phyloP scores from a whole-genome alignment of 306 rosid species.

The Prunus campanulata region DNA sequence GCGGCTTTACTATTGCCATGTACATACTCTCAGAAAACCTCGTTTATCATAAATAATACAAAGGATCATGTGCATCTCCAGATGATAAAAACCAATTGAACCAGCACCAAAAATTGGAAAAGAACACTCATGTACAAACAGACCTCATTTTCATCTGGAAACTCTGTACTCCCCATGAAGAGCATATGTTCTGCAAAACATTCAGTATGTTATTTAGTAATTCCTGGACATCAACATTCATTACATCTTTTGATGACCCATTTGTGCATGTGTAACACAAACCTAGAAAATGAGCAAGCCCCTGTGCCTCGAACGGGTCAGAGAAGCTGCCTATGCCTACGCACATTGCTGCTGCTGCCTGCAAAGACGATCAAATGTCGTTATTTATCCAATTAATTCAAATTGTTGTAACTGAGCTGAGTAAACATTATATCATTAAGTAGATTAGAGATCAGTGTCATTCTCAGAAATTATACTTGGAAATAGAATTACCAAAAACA shows the following conservation, averaged over 20 bases:
- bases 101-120: not conserved
- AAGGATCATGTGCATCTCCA: not conserved
- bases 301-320: slow-evolving; percentile 90
- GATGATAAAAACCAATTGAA: not conserved
- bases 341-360: slow-evolving; percentile 99
- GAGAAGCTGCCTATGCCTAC: slow-evolving; percentile 95
- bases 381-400: slow-evolving; percentile 7
- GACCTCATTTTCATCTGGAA: slow-evolving; percentile 98
- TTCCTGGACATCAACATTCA: not conserved
- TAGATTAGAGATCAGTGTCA: not conserved
- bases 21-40: not conserved
- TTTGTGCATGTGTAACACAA: slow-evolving; percentile 5
- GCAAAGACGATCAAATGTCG: slow-evolving; percentile 18
- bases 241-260: not conserved
- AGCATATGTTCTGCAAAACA: slow-evolving; percentile 93
- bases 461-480: not conserved
- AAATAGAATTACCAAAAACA: not conserved
- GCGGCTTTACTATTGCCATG: not conserved
- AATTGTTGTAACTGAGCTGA: not conserved
- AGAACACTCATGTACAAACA: slow-evolving; percentile 28
- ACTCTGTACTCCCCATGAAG: slow-evolving; percentile 93
- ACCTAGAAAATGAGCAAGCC: slow-evolving; percentile 96
- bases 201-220: not conserved
- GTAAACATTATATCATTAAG: slow-evolving; percentile 1
- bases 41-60: not conserved